Evolutionary conservation across 306 rosid genomes (phyloP).

Genomic region (Glycine soja): DNA sequence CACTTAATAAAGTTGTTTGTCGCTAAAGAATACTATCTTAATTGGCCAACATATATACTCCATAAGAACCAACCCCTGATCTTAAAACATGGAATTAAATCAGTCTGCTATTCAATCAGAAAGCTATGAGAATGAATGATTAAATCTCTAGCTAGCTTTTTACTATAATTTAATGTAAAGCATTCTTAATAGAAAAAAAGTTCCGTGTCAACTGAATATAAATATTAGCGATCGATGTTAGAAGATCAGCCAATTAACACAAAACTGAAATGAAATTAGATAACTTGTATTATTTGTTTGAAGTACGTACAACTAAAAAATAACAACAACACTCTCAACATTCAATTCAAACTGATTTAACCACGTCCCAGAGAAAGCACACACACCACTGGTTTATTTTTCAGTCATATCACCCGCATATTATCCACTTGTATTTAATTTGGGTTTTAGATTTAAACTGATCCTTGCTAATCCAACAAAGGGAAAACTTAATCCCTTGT

Average conservation of each 20-base stretch:
- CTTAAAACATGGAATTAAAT: background rate
- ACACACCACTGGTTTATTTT: background rate
- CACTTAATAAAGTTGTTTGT: background rate
- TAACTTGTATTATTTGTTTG: background rate
- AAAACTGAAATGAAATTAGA: background rate
- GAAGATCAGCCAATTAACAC: background rate
- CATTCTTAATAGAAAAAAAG: slow-evolving; percentile 14
- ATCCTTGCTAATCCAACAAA: slow-evolving; percentile 11
- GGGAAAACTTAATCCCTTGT: slow-evolving; percentile 15
- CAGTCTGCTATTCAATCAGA: background rate
- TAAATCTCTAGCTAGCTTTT: background rate
- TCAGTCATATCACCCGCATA: background rate
- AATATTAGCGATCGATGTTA: background rate
- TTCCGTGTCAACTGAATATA: slow-evolving; percentile 5
- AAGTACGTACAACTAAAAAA: slow-evolving; percentile 4
- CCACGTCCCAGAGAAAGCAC: background rate
- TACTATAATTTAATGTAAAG: slow-evolving; percentile 43
- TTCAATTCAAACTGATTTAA: background rate
- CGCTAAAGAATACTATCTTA: background rate
- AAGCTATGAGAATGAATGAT: background rate
- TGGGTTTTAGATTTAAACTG: background rate
- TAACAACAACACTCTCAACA: background rate
- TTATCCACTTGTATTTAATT: background rate
- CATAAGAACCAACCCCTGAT: background rate
- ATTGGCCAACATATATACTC: background rate